A percentile compares a stretch with the other conserved stretches of the same genome.
phyloP scores from a whole-genome alignment of 768 basidiomycete species.

The Goffeauzyma gilvescens region DNA sequence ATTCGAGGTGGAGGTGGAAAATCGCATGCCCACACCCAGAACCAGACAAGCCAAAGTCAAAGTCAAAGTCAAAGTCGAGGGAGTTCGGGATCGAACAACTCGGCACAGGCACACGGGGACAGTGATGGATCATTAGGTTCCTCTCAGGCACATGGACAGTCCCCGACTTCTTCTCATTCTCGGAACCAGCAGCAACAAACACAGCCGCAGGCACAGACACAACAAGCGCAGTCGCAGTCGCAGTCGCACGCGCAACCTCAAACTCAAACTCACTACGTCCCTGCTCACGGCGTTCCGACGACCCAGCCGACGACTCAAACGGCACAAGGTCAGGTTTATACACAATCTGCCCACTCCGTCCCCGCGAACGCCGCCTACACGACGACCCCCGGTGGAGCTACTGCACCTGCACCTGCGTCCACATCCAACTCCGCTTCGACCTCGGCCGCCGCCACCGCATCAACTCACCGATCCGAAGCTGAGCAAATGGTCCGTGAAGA shows the following conservation, averaged over 20 bases:
- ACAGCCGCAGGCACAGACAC: constrained; percentile 29
- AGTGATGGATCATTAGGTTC: constrained; percentile 34
- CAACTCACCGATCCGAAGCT: constrained; percentile 34
- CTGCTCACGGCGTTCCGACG: constrained; percentile 4
- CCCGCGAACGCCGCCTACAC: not conserved
- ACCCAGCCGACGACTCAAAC: not conserved
- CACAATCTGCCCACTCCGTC: not conserved
- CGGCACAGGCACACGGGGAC: no score
- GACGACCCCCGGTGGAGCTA: not conserved
- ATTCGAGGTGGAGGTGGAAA: no score
- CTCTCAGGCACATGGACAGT: constrained; percentile 19
- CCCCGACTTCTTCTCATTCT: constrained; percentile 1
- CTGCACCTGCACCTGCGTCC: constrained; percentile 13
- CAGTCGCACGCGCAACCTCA: constrained; percentile 33
- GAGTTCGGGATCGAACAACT: no score
- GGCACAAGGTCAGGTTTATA: not conserved
- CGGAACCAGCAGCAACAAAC: constrained; percentile 25
- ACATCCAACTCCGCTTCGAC: constrained; percentile 11
- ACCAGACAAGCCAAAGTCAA: no score
- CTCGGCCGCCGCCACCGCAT: constrained; percentile 23
- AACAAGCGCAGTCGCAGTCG: constrained; percentile 17
- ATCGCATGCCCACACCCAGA: no score
- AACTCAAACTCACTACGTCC: constrained; percentile 7
- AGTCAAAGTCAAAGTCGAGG: no score
- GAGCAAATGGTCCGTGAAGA: constrained; percentile 60